Percentiles rank a stretch among this genome's conserved stretches.
These are phyloP conservation scores for Calonectria naviculata DNA, from an alignment of 2,329 filamentous ascomycete genomes.

Conservation along the genomic window DNA sequence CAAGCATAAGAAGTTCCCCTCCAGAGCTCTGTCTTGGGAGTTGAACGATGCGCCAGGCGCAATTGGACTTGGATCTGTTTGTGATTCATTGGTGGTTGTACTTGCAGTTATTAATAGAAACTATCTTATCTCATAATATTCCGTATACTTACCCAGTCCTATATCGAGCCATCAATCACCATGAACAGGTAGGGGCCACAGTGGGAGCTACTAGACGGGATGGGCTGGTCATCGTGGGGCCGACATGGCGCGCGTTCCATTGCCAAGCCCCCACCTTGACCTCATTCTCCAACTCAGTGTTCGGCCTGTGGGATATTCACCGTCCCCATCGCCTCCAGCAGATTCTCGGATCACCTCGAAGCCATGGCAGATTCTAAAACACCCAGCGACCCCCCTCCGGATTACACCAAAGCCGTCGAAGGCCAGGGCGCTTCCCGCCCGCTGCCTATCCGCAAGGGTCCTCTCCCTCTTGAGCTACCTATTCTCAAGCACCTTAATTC, in stretches of 20 bases:
- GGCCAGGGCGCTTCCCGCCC: slow-evolving; percentile 48
- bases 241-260: slow-evolving; percentile 31
- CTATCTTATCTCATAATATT: background rate
- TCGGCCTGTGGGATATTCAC: slow-evolving; percentile 18
- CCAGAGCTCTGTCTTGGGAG: background rate
- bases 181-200: background rate
- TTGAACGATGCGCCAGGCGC: background rate
- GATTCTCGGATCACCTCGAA: slow-evolving; percentile 7
- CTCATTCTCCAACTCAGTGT: slow-evolving; percentile 31
- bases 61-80: background rate
- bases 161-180: background rate
- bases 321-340: slow-evolving; percentile 10
- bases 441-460: slow-evolving; percentile 58
- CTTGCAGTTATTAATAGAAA: background rate
- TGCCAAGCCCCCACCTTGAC: slow-evolving; percentile 38
- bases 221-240: slow-evolving; percentile 31
- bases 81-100: background rate
- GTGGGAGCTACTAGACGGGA: slow-evolving; percentile 23
- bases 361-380: slow-evolving; percentile 43
- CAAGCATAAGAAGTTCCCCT: background rate
- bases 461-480: slow-evolving; percentile 81
- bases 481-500: slow-evolving; percentile 80
- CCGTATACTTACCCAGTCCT: background rate
- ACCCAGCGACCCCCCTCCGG: slow-evolving; percentile 56
- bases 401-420: slow-evolving; percentile 55